These are phyloP conservation scores for Tricladium varicosporioides DNA, from an alignment of 2,329 filamentous ascomycete species.

Conservation along the genomic window DNA sequence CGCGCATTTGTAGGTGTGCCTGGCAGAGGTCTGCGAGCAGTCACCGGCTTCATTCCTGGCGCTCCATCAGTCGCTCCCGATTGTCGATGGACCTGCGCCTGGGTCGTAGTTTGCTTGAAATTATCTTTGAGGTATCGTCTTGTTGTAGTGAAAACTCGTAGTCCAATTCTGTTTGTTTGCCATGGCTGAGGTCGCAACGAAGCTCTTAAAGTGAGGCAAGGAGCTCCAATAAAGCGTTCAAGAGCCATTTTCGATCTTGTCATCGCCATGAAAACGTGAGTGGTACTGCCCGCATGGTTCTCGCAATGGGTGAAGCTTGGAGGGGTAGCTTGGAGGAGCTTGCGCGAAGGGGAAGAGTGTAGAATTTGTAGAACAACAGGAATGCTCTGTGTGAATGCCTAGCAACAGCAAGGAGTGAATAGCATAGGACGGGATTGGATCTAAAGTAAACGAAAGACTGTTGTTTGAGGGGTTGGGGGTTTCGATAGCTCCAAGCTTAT, in stretches of 20 bases:
- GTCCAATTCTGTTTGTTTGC: constrained; percentile 18
- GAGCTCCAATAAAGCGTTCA: constrained; percentile 28
- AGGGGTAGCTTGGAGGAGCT: constrained; percentile 24
- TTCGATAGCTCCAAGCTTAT: constrained; percentile 16
- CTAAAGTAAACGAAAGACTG: background rate
- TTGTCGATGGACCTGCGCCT: constrained; percentile 22
- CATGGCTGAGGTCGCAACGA: constrained; percentile 24
- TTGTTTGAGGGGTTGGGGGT: background rate
- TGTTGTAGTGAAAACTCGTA: constrained; percentile 32
- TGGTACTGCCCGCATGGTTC: constrained; percentile 23
- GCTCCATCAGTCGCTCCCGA: constrained; percentile 21
- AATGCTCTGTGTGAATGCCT: too few relatives aligned
- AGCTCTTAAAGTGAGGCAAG: constrained; percentile 28
- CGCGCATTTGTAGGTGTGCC: constrained; percentile 19
- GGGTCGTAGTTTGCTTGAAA: constrained; percentile 16
- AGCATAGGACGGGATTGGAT: too few relatives aligned
- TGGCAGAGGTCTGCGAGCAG: constrained; percentile 21
- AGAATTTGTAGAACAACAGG: too few relatives aligned
- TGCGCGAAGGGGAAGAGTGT: too few relatives aligned
- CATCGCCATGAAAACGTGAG: constrained; percentile 19
- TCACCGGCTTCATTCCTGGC: constrained; percentile 25
- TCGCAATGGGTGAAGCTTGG: constrained; percentile 13
- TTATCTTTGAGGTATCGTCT: constrained; percentile 24
- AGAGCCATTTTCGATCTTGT: constrained; percentile 29
- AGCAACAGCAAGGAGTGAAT: too few relatives aligned